Percentiles rank a stretch among this genome's conserved stretches.
These are phyloP conservation scores for Linnemannia elongata DNA, from an alignment of 192 early-diverging fungal genomes.

Conservation along the genomic window DNA sequence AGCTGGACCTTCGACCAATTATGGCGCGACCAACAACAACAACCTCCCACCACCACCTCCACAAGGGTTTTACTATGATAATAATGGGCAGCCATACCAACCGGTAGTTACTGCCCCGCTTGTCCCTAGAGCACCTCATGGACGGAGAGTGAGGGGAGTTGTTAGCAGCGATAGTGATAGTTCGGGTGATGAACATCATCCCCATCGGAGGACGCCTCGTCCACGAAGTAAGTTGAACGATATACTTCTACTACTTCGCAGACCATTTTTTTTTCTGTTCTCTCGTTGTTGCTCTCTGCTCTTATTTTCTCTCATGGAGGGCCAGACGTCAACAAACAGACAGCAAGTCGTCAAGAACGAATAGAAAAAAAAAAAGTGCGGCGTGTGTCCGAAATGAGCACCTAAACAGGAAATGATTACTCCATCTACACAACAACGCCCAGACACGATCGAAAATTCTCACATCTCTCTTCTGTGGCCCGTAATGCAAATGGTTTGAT, in stretches of 20 bases:
- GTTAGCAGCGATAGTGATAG: background rate
- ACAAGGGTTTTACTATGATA: conserved; percentile 2
- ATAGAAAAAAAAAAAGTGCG: background rate
- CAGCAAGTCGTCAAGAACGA: background rate
- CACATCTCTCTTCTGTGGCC: background rate
- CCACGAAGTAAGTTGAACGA: conserved; percentile 3
- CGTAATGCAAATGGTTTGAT: background rate
- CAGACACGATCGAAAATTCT: background rate
- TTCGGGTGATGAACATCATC: background rate
- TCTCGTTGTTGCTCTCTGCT: no score
- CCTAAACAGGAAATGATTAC: conserved; percentile 2
- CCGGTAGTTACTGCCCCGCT: background rate
- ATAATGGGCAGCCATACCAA: background rate
- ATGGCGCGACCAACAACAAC: conserved; percentile 20
- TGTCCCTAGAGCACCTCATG: background rate
- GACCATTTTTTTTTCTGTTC: background rate
- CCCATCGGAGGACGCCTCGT: background rate
- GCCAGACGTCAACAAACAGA: background rate
- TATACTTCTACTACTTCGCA: background rate
- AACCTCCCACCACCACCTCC: background rate
- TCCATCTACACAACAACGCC: background rate
- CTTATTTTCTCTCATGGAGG: background rate
- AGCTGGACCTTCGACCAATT: conserved; percentile 6
- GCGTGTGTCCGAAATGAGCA: background rate
- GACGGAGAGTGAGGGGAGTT: background rate